phyloP scores from a whole-genome alignment of 2,329 filamentous ascomycete genomes.

The Pseudogymnoascus sp. region DNA sequence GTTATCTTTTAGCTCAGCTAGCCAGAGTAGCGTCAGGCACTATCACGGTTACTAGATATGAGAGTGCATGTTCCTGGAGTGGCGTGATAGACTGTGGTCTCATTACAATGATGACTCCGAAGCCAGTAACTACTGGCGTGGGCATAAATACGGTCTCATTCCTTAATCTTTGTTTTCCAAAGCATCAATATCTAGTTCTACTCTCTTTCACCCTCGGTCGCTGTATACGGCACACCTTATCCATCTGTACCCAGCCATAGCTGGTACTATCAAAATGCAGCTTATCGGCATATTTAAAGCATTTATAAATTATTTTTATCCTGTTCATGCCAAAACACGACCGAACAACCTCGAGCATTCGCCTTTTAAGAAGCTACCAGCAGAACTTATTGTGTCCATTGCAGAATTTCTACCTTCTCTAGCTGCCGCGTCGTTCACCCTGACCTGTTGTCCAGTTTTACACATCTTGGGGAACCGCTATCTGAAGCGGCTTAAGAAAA shows the following conservation, averaged over 20 bases:
- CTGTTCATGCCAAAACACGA: background rate
- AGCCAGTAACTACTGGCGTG: background rate
- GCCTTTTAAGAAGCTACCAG: background rate
- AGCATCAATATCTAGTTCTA: background rate
- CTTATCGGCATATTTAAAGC: background rate
- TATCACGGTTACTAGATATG: background rate
- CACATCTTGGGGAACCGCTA: background rate
- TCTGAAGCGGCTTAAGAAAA: background rate
- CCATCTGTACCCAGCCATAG: background rate
- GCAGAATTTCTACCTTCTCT: background rate
- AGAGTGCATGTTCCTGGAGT: background rate
- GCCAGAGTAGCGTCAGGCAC: background rate
- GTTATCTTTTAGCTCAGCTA: background rate
- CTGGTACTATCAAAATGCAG: background rate
- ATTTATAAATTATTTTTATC: background rate
- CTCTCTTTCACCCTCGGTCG: background rate
- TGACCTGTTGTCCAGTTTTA: background rate
- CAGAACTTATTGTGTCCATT: background rate
- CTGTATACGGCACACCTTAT: background rate
- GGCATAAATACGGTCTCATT: background rate
- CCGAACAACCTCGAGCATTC: background rate
- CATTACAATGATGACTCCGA: background rate
- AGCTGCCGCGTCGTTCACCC: background rate
- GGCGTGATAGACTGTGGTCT: background rate
- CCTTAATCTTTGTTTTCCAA: background rate